phyloP scores from a whole-genome alignment of 2,329 filamentous ascomycete species.

The Zasmidium angulare region DNA sequence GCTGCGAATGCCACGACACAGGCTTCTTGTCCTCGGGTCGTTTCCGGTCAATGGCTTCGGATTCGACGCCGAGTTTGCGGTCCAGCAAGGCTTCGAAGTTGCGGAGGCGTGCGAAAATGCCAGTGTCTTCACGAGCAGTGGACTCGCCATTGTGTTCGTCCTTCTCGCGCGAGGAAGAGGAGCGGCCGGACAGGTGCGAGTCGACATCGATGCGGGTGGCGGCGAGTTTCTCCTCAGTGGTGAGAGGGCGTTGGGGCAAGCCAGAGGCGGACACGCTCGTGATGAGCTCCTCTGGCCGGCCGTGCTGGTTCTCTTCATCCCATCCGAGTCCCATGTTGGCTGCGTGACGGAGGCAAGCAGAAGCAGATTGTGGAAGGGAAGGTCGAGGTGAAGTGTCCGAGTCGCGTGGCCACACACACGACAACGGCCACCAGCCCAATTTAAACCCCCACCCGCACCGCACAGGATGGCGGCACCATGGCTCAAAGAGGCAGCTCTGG shows the following conservation, averaged over 20 bases:
- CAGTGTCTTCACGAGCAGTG: constrained; percentile 12
- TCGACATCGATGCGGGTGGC: constrained; percentile 27
- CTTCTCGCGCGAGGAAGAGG: constrained; percentile 4
- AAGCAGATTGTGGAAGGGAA: background rate
- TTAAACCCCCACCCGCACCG: no score
- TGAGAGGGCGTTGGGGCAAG: constrained; percentile 27
- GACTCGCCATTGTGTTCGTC: background rate
- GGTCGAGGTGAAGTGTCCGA: background rate
- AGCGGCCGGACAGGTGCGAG: constrained; percentile 16
- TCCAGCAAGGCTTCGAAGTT: constrained; percentile 45
- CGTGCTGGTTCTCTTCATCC: constrained; percentile 25
- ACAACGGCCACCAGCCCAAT: background rate
- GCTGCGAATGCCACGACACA: constrained; percentile 39
- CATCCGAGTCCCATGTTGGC: constrained; percentile 13
- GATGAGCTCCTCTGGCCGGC: constrained; percentile 21
- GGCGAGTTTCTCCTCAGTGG: constrained; percentile 31
- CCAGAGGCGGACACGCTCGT: constrained; percentile 6
- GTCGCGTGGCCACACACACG: background rate
- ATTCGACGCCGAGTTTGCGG: constrained; percentile 48
- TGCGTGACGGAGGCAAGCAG: no score
- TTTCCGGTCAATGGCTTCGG: constrained; percentile 49
- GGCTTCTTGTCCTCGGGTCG: constrained; percentile 45
- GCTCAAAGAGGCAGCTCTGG: background rate
- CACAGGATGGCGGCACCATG: background rate
- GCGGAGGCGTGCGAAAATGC: constrained; percentile 36